Conservation (phyloP, 2,329 filamentous ascomycete species). For the Domatiomyces catenatus region DNA sequence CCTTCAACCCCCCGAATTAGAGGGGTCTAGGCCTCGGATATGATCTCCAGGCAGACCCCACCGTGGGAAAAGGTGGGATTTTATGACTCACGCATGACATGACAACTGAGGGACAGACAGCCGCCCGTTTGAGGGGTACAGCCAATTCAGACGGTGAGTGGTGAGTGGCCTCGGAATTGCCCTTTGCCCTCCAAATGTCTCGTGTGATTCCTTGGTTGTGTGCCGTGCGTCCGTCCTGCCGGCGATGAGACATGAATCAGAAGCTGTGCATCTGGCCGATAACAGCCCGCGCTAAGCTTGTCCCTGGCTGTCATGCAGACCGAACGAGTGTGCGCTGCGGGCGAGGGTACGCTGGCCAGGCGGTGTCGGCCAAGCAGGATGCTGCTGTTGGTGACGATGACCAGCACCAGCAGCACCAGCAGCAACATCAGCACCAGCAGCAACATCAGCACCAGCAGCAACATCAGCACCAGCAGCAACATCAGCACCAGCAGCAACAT, state of each 20-base stretch:
- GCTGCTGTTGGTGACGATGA: not conserved
- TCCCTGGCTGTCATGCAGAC: not conserved
- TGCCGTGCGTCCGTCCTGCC: constrained; percentile 3
- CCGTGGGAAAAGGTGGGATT: not conserved
- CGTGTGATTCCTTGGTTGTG: constrained; percentile 1
- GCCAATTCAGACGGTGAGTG: not conserved
- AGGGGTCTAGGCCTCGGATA: not conserved
- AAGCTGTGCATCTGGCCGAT: constrained; percentile 20
- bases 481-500: not conserved
- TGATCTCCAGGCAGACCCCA: not conserved
- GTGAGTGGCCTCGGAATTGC: not conserved
- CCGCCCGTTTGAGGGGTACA: not conserved
- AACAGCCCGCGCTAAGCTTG: not conserved
- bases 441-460: not conserved
- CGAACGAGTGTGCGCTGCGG: not conserved
- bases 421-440: not conserved
- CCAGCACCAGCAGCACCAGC: not conserved
- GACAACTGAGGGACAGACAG: not conserved
- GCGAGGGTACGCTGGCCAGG: not conserved
- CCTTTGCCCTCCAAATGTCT: not conserved
- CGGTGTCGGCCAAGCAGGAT: not conserved
- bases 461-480: not conserved
- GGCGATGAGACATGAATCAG: constrained; percentile 24
- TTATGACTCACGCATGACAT: not conserved
- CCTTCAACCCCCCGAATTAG: too few species aligned